Conservation (phyloP, 116 monocot species). For the Thalassia testudinum region DNA sequence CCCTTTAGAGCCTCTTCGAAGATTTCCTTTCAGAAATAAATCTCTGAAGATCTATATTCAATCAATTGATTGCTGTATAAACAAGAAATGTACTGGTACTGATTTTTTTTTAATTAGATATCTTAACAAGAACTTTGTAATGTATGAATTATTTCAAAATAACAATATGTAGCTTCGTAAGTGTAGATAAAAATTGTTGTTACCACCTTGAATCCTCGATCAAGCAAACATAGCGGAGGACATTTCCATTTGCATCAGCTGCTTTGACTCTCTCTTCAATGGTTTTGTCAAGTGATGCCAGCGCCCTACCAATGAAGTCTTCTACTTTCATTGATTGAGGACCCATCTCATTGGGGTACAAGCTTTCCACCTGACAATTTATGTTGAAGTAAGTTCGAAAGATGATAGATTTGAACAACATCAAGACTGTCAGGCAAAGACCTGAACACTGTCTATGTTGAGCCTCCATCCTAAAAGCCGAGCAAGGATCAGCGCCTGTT, state of each 20-base stretch:
- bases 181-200: too few species aligned
- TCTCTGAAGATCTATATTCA: too few species aligned
- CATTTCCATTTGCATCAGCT: slow-evolving; percentile 58
- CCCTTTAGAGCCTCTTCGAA: too few species aligned
- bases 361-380: slow-evolving; percentile 70
- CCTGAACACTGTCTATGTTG: slow-evolving; percentile 69
- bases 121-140: too few species aligned
- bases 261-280: slow-evolving; percentile 43
- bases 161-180: too few species aligned
- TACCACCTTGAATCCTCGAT: slow-evolving; percentile 60
- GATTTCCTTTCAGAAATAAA: too few species aligned
- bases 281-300: slow-evolving; percentile 47
- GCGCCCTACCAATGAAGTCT: slow-evolving; percentile 51
- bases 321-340: slow-evolving; percentile 50
- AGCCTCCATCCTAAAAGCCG: slow-evolving; percentile 73
- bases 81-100: too few species aligned
- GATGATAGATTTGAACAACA: not conserved
- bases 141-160: too few species aligned
- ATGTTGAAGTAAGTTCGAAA: not conserved
- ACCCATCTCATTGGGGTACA: slow-evolving; percentile 74
- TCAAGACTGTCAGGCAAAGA: slow-evolving; percentile 1
- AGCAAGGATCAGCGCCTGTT: slow-evolving; percentile 80
- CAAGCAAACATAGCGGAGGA: slow-evolving; percentile 83
- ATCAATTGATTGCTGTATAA: too few species aligned
- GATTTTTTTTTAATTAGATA: too few species aligned